Evolutionary conservation across 495 filamentous ascomycete species (phyloP).

Genomic region (Thermochaetoides thermophila): DNA sequence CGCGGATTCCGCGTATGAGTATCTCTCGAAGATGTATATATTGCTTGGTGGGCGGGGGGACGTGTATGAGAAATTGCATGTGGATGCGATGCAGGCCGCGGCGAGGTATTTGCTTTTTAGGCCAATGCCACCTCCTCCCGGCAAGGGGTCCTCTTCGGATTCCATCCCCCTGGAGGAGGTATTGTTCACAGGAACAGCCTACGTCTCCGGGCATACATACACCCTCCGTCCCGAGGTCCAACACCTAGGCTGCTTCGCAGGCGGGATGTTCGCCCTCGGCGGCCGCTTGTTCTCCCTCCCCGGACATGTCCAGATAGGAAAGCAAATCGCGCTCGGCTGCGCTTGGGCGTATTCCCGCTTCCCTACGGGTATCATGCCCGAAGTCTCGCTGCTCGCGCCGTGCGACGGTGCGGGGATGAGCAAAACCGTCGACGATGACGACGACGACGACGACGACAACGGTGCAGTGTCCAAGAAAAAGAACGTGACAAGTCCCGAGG

Average conservation of each 20-base stretch:
- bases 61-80: conserved; percentile 28
- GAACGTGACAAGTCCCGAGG: neutral
- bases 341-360: conserved; percentile 82
- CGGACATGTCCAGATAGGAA: conserved; percentile 59
- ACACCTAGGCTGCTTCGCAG: conserved; percentile 59
- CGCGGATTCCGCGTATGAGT: conserved; percentile 78
- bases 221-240: conserved; percentile 26
- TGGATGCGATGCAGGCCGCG: conserved; percentile 44
- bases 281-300: conserved; percentile 56
- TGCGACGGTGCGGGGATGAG: conserved; percentile 12
- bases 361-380: conserved; percentile 77
- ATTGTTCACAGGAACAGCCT: conserved; percentile 42
- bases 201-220: conserved; percentile 10
- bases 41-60: conserved; percentile 26
- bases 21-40: conserved; percentile 58
- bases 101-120: conserved; percentile 57
- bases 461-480: neutral
- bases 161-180: conserved; percentile 37
- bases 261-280: conserved; percentile 84
- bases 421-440: conserved; percentile 26
- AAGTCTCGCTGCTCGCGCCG: conserved; percentile 41
- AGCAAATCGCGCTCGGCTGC: conserved; percentile 76
- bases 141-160: neutral
- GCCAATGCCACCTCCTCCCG: conserved; percentile 37
- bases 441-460: neutral